Base-by-base conservation (phyloP, 2,329 filamentous ascomycete species). In the Zopfia rhizophila region DNA sequence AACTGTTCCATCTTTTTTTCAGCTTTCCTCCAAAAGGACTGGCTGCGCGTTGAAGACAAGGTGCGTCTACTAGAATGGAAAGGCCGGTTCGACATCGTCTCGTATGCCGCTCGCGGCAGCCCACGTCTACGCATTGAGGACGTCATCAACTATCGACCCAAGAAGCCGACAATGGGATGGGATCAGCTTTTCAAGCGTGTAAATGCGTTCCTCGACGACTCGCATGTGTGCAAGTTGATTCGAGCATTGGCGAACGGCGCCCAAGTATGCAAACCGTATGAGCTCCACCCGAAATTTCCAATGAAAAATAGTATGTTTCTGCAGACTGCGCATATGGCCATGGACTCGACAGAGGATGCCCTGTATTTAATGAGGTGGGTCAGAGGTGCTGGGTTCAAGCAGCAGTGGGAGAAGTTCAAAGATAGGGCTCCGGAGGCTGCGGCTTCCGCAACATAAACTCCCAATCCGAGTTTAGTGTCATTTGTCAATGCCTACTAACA, bases 101-200 rank as follows among this genome's bases (percentile, higher is more conserved):
- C 53, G 58, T 65, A 65, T 32, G 58, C 58, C 2, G 44, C 38
- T n/a, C 18, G 18, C 22, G 48, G 55, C 4, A 18, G 30, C 30
- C 23, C 52, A 4, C 33, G 51, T 25, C 54, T 71, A 3, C n/a
- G 60, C 30, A 19, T 13, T 5, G 48, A 61, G 3, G 29, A 38
- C 13, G 44, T 68, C 5, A 16, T 23, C 2, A 41, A 46, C 2
- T 69, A 68, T 32, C 25, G 4, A 64, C 58, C 38, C 46, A 53
- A 53, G 45, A n/a, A n/a, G n/a, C n/a, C n/a, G n/a, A n/a, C n/a
- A n/a, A 16, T 17, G 70, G 65, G 66, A 11, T 73, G 71, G 71
- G 16, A 41, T 0, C 55, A 58, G 6, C 29, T 72, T 3, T 73
- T 51, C 49, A 11, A 27, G 0, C 59, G 37, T 1, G 53, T 68